A percentile compares a stretch with the other conserved stretches of the same genome.
Conservation (phyloP, 495 filamentous ascomycete species). For the Xylaria grammica region DNA sequence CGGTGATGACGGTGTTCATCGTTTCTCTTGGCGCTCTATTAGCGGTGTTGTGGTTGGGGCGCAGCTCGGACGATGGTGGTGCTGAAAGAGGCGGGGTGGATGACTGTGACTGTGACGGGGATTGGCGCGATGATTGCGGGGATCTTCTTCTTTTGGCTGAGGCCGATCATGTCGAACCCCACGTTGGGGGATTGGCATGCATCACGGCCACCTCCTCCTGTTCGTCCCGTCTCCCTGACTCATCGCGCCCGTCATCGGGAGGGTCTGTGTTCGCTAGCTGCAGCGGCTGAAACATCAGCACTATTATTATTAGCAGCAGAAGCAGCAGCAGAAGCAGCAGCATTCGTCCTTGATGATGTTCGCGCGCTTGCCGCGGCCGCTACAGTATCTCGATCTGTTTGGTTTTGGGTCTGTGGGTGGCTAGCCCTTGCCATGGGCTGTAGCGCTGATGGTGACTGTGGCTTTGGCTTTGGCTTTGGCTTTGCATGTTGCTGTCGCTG, state of each 20-base stretch:
- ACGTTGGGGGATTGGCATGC: background rate
- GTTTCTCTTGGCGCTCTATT: too few relatives aligned
- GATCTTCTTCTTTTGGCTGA: background rate
- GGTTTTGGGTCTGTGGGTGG: constrained; percentile 16
- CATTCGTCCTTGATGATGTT: background rate
- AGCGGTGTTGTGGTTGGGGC: background rate
- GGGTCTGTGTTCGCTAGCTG: background rate
- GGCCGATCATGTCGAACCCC: background rate
- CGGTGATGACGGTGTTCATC: background rate
- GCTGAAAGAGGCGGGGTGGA: constrained; percentile 10
- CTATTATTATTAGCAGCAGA: background rate
- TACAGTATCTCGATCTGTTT: constrained; percentile 18
- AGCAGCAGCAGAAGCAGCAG: background rate
- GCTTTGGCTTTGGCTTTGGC: constrained; percentile 3
- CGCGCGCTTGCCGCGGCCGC: background rate
- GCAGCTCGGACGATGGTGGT: background rate
- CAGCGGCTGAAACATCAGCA: background rate
- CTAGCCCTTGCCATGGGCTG: constrained; percentile 35
- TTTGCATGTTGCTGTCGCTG: background rate
- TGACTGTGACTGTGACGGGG: too few relatives aligned
- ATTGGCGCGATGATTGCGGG: background rate
- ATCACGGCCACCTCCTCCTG: background rate
- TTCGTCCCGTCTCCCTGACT: constrained; percentile 6
- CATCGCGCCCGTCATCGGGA: constrained; percentile 3
- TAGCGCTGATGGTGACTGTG: constrained; percentile 24